These are phyloP conservation scores for Cladorrhinum sp. DNA, from an alignment of 2,329 filamentous ascomycete species.

Conservation along the genomic window DNA sequence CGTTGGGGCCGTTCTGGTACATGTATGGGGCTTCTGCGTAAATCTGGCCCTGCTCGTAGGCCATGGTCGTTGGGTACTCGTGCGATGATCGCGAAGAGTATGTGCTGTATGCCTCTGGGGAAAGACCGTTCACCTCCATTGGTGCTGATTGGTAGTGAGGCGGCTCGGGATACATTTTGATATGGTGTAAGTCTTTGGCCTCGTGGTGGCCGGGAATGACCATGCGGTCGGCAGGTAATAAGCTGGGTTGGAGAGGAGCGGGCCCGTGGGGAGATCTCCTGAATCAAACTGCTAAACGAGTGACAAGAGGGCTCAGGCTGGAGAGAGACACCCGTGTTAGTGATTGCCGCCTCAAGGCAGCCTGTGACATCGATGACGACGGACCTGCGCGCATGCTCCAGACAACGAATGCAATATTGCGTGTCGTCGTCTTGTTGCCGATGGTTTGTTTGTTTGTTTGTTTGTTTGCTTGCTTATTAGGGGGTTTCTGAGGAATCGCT, in stretches of 20 bases:
- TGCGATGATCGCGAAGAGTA: slow-evolving; percentile 39
- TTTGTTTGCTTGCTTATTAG: too few relatives aligned
- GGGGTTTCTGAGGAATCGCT: neutral
- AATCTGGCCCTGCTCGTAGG: slow-evolving; percentile 40
- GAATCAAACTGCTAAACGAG: slow-evolving; percentile 10
- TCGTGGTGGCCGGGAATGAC: slow-evolving; percentile 18
- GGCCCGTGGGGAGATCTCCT: slow-evolving; percentile 8
- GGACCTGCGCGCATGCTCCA: slow-evolving; percentile 25
- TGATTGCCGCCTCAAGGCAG: slow-evolving; percentile 15
- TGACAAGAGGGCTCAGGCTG: slow-evolving; percentile 19
- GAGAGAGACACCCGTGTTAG: slow-evolving; percentile 18
- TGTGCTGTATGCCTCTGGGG: slow-evolving; percentile 42
- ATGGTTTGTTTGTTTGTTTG: too few relatives aligned
- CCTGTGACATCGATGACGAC: slow-evolving; percentile 12
- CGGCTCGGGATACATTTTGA: slow-evolving; percentile 45
- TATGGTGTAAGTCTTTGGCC: slow-evolving; percentile 36
- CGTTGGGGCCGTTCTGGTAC: slow-evolving; percentile 34
- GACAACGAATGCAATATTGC: slow-evolving; percentile 8
- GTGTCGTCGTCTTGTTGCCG: slow-evolving; percentile 5
- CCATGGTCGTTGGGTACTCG: slow-evolving; percentile 42
- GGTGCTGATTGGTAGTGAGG: slow-evolving; percentile 41
- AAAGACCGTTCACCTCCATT: slow-evolving; percentile 46
- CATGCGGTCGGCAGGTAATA: slow-evolving; percentile 15
- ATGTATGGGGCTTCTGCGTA: slow-evolving; percentile 45
- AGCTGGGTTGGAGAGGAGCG: slow-evolving; percentile 4